Evolutionary conservation across 768 basidiomycete species (phyloP).

Genomic region (Termitomyces sp.): DNA sequence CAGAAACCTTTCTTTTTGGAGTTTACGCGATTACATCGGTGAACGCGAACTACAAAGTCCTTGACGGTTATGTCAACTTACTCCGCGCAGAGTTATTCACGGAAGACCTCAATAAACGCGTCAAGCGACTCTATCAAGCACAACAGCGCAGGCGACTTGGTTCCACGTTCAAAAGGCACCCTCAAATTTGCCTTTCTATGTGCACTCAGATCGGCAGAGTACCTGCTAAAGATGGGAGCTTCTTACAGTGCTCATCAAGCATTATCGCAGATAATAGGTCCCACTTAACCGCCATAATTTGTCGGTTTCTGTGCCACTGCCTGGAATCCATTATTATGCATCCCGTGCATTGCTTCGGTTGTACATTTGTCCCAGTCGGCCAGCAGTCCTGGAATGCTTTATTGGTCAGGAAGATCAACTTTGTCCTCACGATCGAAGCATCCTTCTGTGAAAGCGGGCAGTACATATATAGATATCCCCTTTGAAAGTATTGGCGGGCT

Average conservation of each 20-base stretch:
- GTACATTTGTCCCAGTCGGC: constrained; percentile 31
- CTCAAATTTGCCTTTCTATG: constrained; percentile 22
- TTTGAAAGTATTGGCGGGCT: constrained; percentile 38
- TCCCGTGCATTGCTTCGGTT: constrained; percentile 25
- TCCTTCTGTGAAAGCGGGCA: constrained; percentile 30
- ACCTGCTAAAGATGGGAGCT: constrained; percentile 23
- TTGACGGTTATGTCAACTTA: constrained; percentile 17
- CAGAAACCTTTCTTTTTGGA: constrained; percentile 20
- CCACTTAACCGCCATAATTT: constrained; percentile 26
- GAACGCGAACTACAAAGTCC: constrained; percentile 23
- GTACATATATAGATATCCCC: constrained; percentile 30
- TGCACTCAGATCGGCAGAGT: neutral
- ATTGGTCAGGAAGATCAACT: constrained; percentile 28
- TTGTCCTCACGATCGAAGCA: constrained; percentile 37
- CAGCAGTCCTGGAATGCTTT: constrained; percentile 27
- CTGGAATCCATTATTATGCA: constrained; percentile 34
- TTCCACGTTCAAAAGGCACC: constrained; percentile 23
- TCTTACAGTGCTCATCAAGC: constrained; percentile 28
- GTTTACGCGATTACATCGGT: constrained; percentile 24
- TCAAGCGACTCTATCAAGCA: constrained; percentile 33
- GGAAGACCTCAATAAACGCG: constrained; percentile 33
- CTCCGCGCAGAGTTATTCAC: constrained; percentile 24
- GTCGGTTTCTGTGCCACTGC: constrained; percentile 27
- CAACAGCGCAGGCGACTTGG: constrained; percentile 29
- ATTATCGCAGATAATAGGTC: constrained; percentile 29